Evolutionary conservation across 2,329 filamentous ascomycete species (phyloP), one percentile per base, ranked within the genome.

Genomic region (Ilyonectria mors-panacis): DNA sequence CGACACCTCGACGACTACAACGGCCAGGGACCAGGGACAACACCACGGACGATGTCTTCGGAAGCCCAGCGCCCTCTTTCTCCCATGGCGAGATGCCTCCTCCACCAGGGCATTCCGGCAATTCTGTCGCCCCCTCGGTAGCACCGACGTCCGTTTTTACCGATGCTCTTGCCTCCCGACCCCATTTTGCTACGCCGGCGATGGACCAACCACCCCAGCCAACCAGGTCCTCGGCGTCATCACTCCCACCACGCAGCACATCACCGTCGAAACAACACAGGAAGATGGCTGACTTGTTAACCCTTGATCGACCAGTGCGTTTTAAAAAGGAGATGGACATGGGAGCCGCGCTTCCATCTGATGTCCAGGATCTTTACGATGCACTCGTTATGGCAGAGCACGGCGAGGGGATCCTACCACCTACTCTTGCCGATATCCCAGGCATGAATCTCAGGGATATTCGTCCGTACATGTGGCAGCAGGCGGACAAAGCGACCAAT

Each of bases 401-500:
- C 15, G 19, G 21, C 19, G 63, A 55, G 6, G 56, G 7, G 7
- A 60, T 65, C 42, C 19, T 65, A n/a, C 63, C 63, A 17, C 19
- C 35, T 12, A 21, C 48, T 28, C 50, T 60, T n/a, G 19, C 21
- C 2, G 19, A 50, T 35, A 8, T 44, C 44, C 55, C 56, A 33
- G 37, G 33, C 30, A 30, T 60, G 13, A 44, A 53, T 9, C 21
- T 30, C 6, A 28, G 19, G 12, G 17, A 50, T 44, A 37, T 56
- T 48, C 63, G 56, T 28, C 47, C 37, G 0, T 42, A 54, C 42
- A 65, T 65, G 63, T 65, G 56, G 63, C 37, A 60, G 23, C n/a
- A 3, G 17, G 47, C 8, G 15, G 50, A 60, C 15, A 19, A 39
- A 44, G n/a, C 37, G 17, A 30, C 21, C 28, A 28, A 37, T 33